Conservation (phyloP, 495 filamentous ascomycete species). For the Cercophora sp. region DNA sequence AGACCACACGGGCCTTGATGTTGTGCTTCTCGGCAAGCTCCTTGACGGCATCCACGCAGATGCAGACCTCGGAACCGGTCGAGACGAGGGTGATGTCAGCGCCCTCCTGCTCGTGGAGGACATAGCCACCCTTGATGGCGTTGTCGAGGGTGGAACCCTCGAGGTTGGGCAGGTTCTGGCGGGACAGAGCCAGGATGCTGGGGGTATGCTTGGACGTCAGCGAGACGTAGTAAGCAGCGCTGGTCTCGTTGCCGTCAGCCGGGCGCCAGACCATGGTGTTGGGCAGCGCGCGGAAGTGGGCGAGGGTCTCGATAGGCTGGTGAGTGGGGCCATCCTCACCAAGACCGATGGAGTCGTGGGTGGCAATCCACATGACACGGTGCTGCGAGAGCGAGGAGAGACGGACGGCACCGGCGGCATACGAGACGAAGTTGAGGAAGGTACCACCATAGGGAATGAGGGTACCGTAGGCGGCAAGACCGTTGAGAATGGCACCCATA, state of each 20-base stretch:
- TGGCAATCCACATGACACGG: conserved; percentile 93
- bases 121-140: conserved; percentile 92
- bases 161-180: conserved; percentile 97
- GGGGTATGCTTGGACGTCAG: conserved; percentile 89
- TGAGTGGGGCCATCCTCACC: conserved; percentile 98
- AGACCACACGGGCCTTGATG: conserved; percentile 87
- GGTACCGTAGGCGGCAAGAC: conserved; percentile 91
- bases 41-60: conserved; percentile 88
- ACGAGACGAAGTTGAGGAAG: conserved; percentile 99
- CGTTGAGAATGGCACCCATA: conserved; percentile 99
- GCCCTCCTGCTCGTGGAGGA: conserved; percentile 74
- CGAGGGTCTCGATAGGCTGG: conserved; percentile 98
- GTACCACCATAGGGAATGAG: conserved; percentile 91
- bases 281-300: conserved; percentile 97
- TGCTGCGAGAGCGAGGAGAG: conserved; percentile 88
- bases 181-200: conserved; percentile 87
- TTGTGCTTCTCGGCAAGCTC: conserved; percentile 85
- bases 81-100: conserved; percentile 88
- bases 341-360: conserved; percentile 98
- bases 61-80: conserved; percentile 92
- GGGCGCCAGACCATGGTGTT: conserved; percentile 99
- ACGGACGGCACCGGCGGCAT: conserved; percentile 92
- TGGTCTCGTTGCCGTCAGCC: conserved; percentile 97
- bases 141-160: conserved; percentile 84
- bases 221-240: conserved; percentile 94